These are phyloP conservation scores for Peniophora sp. DNA, from an alignment of 1,284 basidiomycete species.

Conservation along the genomic window DNA sequence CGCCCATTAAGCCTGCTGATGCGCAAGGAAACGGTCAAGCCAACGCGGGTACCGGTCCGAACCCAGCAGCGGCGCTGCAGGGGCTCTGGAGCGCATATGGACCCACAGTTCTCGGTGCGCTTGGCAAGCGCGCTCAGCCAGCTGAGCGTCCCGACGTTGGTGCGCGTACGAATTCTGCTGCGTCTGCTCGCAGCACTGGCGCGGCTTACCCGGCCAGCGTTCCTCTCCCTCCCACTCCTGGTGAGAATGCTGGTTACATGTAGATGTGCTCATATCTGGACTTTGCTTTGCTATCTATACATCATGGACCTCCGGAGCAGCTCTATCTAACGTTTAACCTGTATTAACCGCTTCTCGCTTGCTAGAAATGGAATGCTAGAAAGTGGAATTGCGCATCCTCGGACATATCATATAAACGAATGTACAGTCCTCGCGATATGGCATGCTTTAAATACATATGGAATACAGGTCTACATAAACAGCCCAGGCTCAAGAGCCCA, in stretches of 20 bases:
- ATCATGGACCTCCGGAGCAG: background rate
- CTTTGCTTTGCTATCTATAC: no score
- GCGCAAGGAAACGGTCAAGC: constrained; percentile 2
- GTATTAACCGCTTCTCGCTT: no score
- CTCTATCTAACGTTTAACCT: no score
- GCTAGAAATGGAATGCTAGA: no score
- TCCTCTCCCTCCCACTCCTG: background rate
- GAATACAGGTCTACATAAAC: no score
- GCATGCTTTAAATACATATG: no score
- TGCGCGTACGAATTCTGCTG: background rate
- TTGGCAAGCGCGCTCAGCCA: background rate
- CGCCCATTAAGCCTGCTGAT: constrained; percentile 11
- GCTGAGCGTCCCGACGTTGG: background rate
- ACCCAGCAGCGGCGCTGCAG: constrained; percentile 5
- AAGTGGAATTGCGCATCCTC: no score
- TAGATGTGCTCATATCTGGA: background rate
- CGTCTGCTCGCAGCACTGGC: background rate
- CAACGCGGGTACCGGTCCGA: background rate
- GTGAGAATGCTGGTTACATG: background rate
- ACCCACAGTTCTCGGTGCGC: constrained; percentile 3
- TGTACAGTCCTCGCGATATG: no score
- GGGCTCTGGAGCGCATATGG: constrained; percentile 8
- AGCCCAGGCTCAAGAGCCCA: constrained; percentile 29
- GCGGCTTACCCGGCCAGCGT: background rate
- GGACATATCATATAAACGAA: no score